A percentile compares a stretch with the other conserved stretches of the same genome.
Evolutionary conservation across 495 filamentous ascomycete genomes (phyloP).

Genomic region (Aspergillus biplanus): DNA sequence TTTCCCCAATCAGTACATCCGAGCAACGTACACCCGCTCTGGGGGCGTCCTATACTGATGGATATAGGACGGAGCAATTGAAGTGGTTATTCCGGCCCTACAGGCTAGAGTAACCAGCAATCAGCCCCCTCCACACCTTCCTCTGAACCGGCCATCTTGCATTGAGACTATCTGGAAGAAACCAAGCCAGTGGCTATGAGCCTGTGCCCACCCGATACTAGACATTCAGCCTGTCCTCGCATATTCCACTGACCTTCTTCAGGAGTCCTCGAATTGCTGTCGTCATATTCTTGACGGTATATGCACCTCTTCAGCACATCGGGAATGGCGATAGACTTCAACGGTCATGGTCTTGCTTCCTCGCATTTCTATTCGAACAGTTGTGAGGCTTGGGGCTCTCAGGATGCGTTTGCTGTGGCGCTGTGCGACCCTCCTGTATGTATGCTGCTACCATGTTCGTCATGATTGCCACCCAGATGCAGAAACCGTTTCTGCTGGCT

Average conservation of each 20-base stretch:
- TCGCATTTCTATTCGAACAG: not conserved
- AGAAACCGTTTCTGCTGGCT: not conserved
- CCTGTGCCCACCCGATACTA: not conserved
- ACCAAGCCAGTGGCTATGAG: not conserved
- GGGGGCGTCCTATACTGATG: conserved; percentile 1
- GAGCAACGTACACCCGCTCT: not conserved
- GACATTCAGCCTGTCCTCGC: not conserved
- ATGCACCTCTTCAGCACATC: too few relatives aligned
- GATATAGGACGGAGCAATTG: not conserved
- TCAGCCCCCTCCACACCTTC: not conserved
- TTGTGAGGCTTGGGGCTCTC: not conserved
- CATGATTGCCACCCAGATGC: conserved; percentile 4
- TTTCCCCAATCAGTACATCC: not conserved
- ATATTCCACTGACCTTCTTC: not conserved
- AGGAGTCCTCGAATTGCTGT: too few relatives aligned
- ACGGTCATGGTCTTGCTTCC: not conserved
- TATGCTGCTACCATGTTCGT: conserved; percentile 1
- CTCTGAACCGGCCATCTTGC: not conserved
- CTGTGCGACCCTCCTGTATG: conserved; percentile 13
- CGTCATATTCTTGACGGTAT: too few relatives aligned
- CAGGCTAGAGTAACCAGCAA: not conserved
- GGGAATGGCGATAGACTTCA: not conserved
- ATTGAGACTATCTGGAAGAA: not conserved
- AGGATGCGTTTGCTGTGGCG: conserved; percentile 7
- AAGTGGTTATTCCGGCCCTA: too few relatives aligned